These are phyloP conservation scores for Solanum dulcamara DNA, from an alignment of 257 asterid genomes.

Conservation along the genomic window DNA sequence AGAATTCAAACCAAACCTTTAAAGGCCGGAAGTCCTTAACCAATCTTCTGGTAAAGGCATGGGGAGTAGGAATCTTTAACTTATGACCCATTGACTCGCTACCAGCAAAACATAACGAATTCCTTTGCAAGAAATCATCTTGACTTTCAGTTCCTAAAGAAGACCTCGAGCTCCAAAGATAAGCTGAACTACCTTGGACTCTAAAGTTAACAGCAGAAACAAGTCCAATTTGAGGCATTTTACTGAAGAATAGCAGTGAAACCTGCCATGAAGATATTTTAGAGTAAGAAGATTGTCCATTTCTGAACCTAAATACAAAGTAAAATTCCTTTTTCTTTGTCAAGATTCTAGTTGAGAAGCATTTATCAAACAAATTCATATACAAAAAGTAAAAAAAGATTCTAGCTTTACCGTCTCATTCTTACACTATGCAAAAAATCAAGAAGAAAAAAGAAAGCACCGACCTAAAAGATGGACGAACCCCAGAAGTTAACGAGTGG, in stretches of 20 bases:
- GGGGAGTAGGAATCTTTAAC: slow-evolving; percentile 23
- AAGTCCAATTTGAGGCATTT: slow-evolving; percentile 62
- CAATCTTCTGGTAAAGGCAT: slow-evolving; percentile 14
- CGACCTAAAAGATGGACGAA: background rate
- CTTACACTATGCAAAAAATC: background rate
- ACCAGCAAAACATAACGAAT: slow-evolving; percentile 38
- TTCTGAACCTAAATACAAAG: background rate
- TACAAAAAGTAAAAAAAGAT: background rate
- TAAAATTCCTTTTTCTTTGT: background rate
- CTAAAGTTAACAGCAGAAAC: slow-evolving; percentile 69
- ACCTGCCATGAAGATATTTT: background rate
- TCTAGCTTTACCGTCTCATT: background rate
- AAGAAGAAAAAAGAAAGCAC: background rate
- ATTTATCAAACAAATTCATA: background rate
- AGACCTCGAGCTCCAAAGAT: slow-evolving; percentile 22
- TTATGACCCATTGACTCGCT: slow-evolving; percentile 52
- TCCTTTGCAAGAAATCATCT: slow-evolving; percentile 12
- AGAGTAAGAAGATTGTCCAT: background rate
- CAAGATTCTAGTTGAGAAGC: background rate
- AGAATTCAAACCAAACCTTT: slow-evolving; percentile 38
- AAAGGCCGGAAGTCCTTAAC: slow-evolving; percentile 23
- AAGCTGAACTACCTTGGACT: slow-evolving; percentile 29
- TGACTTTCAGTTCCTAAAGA: slow-evolving; percentile 18
- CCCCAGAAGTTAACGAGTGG: background rate
- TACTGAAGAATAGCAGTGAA: background rate